phyloP scores from a whole-genome alignment of 1,139 yeast genomes.

The Williopsis jadinii region DNA sequence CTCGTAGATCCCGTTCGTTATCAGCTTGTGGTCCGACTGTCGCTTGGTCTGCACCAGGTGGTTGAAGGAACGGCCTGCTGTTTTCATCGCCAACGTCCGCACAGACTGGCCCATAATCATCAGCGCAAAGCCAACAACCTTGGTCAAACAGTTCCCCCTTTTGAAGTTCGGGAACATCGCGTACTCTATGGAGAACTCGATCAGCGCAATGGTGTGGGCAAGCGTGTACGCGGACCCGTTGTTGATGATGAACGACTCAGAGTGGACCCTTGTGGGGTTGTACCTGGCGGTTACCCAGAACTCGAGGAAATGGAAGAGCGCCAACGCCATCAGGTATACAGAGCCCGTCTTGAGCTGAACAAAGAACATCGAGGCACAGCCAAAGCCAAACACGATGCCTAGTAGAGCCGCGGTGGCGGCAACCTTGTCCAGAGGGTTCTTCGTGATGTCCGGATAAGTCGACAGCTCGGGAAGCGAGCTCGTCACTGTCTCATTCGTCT shows the following conservation, averaged over 20 bases:
- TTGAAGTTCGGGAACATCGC: slow-evolving; percentile 30
- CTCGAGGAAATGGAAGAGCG: slow-evolving; percentile 74
- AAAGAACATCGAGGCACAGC: slow-evolving; percentile 23
- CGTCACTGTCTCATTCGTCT: neutral
- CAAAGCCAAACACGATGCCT: slow-evolving; percentile 34
- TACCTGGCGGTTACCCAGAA: slow-evolving; percentile 69
- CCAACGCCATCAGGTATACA: slow-evolving; percentile 44
- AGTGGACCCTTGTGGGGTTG: slow-evolving; percentile 59
- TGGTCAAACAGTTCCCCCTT: slow-evolving; percentile 12
- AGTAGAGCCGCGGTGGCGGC: slow-evolving; percentile 32
- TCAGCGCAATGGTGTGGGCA: slow-evolving; percentile 52
- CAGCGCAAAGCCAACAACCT: slow-evolving; percentile 39
- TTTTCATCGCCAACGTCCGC: slow-evolving; percentile 75
- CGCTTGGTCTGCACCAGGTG: slow-evolving; percentile 62
- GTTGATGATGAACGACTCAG: slow-evolving; percentile 69
- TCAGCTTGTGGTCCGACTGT: slow-evolving; percentile 50
- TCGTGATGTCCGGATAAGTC: slow-evolving; percentile 24
- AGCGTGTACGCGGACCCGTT: slow-evolving; percentile 61
- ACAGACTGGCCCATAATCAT: slow-evolving; percentile 55
- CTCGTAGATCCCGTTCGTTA: slow-evolving; percentile 67
- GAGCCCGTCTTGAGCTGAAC: slow-evolving; percentile 32
- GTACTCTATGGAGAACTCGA: slow-evolving; percentile 38
- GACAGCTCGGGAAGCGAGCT: neutral
- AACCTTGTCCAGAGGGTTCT: slow-evolving; percentile 30
- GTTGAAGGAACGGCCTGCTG: slow-evolving; percentile 84